Conservation (phyloP, 352 stramenopile genomes). For the Pythium oligandrum region DNA sequence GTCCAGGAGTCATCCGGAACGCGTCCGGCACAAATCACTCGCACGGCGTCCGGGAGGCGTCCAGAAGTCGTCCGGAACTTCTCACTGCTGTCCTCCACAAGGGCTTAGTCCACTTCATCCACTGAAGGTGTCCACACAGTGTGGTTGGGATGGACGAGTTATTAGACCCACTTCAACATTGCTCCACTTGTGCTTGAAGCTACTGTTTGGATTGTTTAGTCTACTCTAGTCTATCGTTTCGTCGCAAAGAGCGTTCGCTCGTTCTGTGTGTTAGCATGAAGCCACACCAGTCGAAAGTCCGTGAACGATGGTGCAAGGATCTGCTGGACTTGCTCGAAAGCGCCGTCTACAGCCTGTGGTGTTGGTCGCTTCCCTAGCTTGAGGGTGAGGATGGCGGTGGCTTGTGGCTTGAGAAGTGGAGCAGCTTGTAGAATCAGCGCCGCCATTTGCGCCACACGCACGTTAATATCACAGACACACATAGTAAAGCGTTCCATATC, state of each 20-base stretch:
- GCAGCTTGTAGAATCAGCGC: constrained; percentile 23
- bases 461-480: constrained; percentile 48
- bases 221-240: constrained; percentile 1
- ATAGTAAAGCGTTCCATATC: constrained; percentile 31
- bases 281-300: constrained; percentile 23
- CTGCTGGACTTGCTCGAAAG: constrained; percentile 8
- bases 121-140: no score
- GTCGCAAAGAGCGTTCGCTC: constrained; percentile 29
- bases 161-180: no score
- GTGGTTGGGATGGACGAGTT: no score
- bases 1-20: no score
- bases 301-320: constrained; percentile 15
- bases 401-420: constrained; percentile 17
- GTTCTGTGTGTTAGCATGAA: constrained; percentile 38
- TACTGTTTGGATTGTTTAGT: constrained; percentile 2
- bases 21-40: no score
- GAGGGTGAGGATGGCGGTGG: constrained; percentile 27
- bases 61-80: no score
- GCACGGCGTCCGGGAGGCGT: no score
- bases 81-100: no score
- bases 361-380: constrained; percentile 33
- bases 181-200: not conserved
- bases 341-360: constrained; percentile 15
- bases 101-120: no score
- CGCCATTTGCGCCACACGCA: constrained; percentile 25